Conservation (phyloP, 164 flowering plant species). For the Platanus orientalis region DNA sequence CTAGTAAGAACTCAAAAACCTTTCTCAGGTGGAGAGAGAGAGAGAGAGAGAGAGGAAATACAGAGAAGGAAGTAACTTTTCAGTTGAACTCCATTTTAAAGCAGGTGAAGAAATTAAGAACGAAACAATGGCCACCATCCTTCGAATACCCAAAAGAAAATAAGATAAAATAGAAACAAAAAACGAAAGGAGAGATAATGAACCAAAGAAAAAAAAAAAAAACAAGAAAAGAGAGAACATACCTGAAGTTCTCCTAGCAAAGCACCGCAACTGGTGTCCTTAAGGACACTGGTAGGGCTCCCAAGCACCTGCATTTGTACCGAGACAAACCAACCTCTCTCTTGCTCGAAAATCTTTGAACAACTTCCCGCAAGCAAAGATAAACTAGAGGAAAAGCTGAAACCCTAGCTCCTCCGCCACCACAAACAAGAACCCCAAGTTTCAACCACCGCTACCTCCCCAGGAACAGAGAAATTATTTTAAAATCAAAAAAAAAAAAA, state of each 20-base stretch:
- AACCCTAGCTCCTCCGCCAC: background rate
- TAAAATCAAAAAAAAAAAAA: background rate
- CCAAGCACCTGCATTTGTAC: slow-evolving; percentile 49
- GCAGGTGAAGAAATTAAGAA: too few relatives aligned
- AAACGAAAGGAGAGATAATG: slow-evolving; percentile 4
- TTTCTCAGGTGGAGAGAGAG: too few relatives aligned
- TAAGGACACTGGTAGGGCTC: slow-evolving; percentile 42
- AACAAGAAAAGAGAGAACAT: slow-evolving; percentile 3
- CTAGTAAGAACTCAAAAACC: too few relatives aligned
- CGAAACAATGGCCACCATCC: too few relatives aligned
- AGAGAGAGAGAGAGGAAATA: too few relatives aligned
- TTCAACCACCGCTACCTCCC: background rate
- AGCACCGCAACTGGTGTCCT: slow-evolving; percentile 48
- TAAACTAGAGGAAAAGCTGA: background rate
- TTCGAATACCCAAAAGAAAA: too few relatives aligned
- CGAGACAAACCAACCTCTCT: background rate
- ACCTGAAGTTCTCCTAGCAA: slow-evolving; percentile 73
- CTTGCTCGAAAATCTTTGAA: background rate
- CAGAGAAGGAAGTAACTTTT: too few relatives aligned
- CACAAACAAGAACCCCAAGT: background rate
- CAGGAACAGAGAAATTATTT: background rate
- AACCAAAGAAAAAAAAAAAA: background rate
- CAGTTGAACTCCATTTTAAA: too few relatives aligned
- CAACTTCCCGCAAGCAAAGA: background rate
- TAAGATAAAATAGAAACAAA: background rate